Percentiles rank a stretch among this genome's conserved stretches.
phyloP scores from a whole-genome alignment of 371 early-diverging fungal genomes.

The Mortierella polycephala region DNA sequence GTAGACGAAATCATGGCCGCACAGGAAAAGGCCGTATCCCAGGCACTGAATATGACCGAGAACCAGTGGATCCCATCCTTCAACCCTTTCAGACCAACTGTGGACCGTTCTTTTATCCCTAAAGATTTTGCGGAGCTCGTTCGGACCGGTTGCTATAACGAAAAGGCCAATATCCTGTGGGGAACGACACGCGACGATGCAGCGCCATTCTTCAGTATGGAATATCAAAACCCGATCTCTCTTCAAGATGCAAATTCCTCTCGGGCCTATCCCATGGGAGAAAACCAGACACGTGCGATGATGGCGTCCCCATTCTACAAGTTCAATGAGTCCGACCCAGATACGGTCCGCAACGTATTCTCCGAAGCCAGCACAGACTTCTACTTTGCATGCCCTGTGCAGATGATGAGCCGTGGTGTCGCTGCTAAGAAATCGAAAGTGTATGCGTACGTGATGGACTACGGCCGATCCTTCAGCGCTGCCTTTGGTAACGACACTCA shows the following conservation, averaged over 20 bases:
- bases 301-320: conserved; percentile 29
- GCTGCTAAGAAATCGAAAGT: neutral
- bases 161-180: conserved; percentile 37
- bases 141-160: conserved; percentile 21
- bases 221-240: conserved; percentile 13
- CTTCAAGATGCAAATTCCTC: neutral
- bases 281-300: conserved; percentile 1
- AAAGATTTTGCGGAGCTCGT: conserved; percentile 30
- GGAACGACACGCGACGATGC: conserved; percentile 28
- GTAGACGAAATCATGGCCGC: conserved; percentile 9
- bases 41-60: neutral
- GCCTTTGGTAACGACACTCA: neutral
- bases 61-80: conserved; percentile 9
- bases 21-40: conserved; percentile 5
- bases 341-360: conserved; percentile 17
- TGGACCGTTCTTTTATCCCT: conserved; percentile 20
- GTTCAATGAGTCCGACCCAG: conserved; percentile 12
- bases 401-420: conserved; percentile 16
- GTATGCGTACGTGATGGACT: conserved; percentile 13
- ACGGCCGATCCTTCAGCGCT: neutral
- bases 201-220: neutral
- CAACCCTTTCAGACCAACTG: conserved; percentile 14
- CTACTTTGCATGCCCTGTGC: conserved; percentile 24
- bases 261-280: neutral
- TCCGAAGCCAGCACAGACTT: conserved; percentile 10